Percentiles rank a stretch among this genome's conserved stretches.
Evolutionary conservation across 1,139 yeast species (phyloP).

Genomic region (Lizanozyma gosingica): DNA sequence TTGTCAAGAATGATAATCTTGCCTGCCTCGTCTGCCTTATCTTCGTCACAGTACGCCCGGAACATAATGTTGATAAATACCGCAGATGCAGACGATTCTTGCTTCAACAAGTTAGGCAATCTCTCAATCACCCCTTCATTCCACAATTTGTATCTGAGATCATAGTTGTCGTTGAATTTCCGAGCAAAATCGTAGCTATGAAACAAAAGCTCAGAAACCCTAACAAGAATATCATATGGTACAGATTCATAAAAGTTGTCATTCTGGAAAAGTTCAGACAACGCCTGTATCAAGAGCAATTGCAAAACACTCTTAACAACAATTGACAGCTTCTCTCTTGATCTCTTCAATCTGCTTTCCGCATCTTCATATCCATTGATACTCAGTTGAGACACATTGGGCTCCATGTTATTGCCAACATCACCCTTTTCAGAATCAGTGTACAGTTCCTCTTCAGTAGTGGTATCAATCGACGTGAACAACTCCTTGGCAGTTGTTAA

Average conservation of each 20-base stretch:
- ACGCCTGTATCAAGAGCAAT: slow-evolving; percentile 76
- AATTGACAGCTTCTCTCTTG: slow-evolving; percentile 62
- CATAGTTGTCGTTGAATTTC: slow-evolving; percentile 81
- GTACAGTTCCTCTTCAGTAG: slow-evolving; percentile 10
- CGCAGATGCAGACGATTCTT: slow-evolving; percentile 86
- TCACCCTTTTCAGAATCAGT: slow-evolving; percentile 8
- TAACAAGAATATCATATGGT: slow-evolving; percentile 55
- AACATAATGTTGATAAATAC: slow-evolving; percentile 77
- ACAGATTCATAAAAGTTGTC: slow-evolving; percentile 65
- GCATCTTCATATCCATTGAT: slow-evolving; percentile 10
- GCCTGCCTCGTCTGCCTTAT: slow-evolving; percentile 26
- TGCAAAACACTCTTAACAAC: slow-evolving; percentile 92
- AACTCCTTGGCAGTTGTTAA: slow-evolving; percentile 82
- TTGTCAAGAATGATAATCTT: slow-evolving; percentile 39
- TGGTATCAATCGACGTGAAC: slow-evolving; percentile 40
- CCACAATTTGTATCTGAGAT: slow-evolving; percentile 77
- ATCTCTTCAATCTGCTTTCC: slow-evolving; percentile 18
- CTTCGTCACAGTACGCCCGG: slow-evolving; percentile 68
- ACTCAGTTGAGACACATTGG: neutral
- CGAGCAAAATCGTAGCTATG: slow-evolving; percentile 76
- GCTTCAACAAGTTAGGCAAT: slow-evolving; percentile 83
- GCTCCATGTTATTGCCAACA: slow-evolving; percentile 6
- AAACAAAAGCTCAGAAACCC: slow-evolving; percentile 51
- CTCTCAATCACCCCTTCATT: slow-evolving; percentile 90
- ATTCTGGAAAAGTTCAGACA: slow-evolving; percentile 66